Conservation (phyloP, 2,329 filamentous ascomycete species). For the Aspergillus thermomutatus region DNA sequence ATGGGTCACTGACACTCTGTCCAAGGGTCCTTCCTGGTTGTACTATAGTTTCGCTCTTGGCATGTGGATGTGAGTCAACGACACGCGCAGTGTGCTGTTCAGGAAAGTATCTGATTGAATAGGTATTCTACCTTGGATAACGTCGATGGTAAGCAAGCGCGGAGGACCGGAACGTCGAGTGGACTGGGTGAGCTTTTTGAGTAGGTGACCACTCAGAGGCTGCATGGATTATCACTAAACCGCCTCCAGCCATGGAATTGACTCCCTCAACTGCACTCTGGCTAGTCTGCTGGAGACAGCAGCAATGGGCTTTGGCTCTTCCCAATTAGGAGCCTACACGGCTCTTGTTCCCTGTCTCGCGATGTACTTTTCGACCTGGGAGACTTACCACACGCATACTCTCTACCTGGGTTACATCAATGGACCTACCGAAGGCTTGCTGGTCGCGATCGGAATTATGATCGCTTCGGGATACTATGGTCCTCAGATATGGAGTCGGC, state of each 20-base stretch:
- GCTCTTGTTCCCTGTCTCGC: constrained; percentile 86
- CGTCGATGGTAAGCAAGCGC: constrained; percentile 95
- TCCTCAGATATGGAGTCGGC: constrained; percentile 78
- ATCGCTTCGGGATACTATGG: constrained; percentile 82
- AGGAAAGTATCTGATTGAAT: constrained; percentile 15
- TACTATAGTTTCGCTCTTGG: constrained; percentile 96
- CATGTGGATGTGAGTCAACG: constrained; percentile 74
- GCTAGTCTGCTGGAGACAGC: constrained; percentile 87
- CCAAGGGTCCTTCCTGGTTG: constrained; percentile 79
- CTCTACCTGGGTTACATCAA: constrained; percentile 96
- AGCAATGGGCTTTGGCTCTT: constrained; percentile 85
- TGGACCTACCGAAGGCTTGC: constrained; percentile 90
- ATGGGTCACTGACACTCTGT: constrained; percentile 10
- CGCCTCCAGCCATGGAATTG: constrained; percentile 74
- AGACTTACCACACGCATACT: constrained; percentile 98
- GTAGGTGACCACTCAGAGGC: constrained; percentile 40
- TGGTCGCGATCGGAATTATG: constrained; percentile 86
- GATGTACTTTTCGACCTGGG: constrained; percentile 99
- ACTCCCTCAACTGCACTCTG: constrained; percentile 94
- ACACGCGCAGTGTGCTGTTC: background rate
- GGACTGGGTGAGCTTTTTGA: constrained; percentile 95
- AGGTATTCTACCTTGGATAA: constrained; percentile 97
- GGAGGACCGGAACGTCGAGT: constrained; percentile 90
- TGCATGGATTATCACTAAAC: constrained; percentile 21
- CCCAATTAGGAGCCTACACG: constrained; percentile 82